Percentiles rank a stretch among this genome's conserved stretches.
Evolutionary conservation across 2,329 filamentous ascomycete species (phyloP).

Genomic region (Stagonosporopsis tanaceti): DNA sequence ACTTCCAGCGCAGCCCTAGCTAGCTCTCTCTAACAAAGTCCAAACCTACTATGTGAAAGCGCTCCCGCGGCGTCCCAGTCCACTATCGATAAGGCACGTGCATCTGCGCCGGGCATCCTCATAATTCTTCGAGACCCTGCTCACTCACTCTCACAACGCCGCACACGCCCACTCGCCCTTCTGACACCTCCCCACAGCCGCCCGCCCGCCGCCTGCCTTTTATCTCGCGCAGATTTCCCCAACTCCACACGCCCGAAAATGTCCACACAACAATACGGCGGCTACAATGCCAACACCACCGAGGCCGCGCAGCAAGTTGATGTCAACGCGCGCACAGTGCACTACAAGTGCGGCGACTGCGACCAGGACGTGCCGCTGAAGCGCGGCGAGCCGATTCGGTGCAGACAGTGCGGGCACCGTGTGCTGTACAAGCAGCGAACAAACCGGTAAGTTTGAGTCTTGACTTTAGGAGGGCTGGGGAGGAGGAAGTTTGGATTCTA

Average conservation of each 20-base stretch:
- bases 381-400: constrained; percentile 81
- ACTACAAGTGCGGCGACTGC: constrained; percentile 79
- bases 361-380: constrained; percentile 78
- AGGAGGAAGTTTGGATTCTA: not conserved
- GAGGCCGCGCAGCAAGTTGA: constrained; percentile 43
- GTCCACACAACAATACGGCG: constrained; percentile 21
- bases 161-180: not conserved
- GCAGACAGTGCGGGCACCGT: constrained; percentile 91
- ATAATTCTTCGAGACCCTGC: constrained; percentile 13
- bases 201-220: not conserved
- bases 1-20: constrained; percentile 8
- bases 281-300: constrained; percentile 23
- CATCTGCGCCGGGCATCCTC: constrained; percentile 8
- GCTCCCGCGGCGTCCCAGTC: not conserved
- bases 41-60: constrained; percentile 14
- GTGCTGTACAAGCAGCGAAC: constrained; percentile 98
- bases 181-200: not conserved
- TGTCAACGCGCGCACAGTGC: constrained; percentile 55
- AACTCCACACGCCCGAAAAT: not conserved
- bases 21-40: constrained; percentile 9
- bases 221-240: not conserved
- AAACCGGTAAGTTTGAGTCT: constrained; percentile 75
- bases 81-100: constrained; percentile 21
- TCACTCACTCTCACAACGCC: not conserved
- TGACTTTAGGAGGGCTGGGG: not conserved